Evolutionary conservation across 1,139 yeast species (phyloP).

Genomic region (Scheffersomyces parashehatae): DNA sequence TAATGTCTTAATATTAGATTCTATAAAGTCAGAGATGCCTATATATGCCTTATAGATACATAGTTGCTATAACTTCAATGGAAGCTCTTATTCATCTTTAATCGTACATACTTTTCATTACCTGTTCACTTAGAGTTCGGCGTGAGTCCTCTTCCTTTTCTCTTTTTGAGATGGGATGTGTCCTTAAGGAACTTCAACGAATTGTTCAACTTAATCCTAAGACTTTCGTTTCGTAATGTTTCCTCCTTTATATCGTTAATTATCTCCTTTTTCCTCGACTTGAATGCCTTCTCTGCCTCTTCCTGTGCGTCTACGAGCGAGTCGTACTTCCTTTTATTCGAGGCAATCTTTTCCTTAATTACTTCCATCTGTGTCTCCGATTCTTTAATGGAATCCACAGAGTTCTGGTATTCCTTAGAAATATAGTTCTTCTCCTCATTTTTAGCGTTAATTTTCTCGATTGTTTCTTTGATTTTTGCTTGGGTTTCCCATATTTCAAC

Average conservation of each 20-base stretch:
- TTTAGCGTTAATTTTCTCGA: constrained; percentile 37
- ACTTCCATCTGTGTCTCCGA: constrained; percentile 43
- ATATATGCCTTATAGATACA: constrained; percentile 50
- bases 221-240: constrained; percentile 21
- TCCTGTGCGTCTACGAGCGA: constrained; percentile 23
- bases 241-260: constrained; percentile 26
- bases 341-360: constrained; percentile 28
- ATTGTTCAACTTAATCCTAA: constrained; percentile 32
- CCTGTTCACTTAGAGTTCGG: constrained; percentile 23
- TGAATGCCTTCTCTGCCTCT: constrained; percentile 23
- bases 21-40: constrained; percentile 71
- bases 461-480: constrained; percentile 37
- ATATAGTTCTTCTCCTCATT: constrained; percentile 64
- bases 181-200: constrained; percentile 40
- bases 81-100: background rate
- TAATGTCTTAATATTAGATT: constrained; percentile 77
- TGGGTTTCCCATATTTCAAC: constrained; percentile 40
- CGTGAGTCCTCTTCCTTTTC: constrained; percentile 44
- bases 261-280: constrained; percentile 21
- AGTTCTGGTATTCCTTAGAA: constrained; percentile 62
- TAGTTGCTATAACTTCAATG: background rate
- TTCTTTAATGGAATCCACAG: constrained; percentile 55
- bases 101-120: background rate
- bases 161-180: constrained; percentile 44
- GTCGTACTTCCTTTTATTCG: constrained; percentile 30